Conservation (phyloP, 306 rosid genomes). For the Cicer chorassanicum region DNA sequence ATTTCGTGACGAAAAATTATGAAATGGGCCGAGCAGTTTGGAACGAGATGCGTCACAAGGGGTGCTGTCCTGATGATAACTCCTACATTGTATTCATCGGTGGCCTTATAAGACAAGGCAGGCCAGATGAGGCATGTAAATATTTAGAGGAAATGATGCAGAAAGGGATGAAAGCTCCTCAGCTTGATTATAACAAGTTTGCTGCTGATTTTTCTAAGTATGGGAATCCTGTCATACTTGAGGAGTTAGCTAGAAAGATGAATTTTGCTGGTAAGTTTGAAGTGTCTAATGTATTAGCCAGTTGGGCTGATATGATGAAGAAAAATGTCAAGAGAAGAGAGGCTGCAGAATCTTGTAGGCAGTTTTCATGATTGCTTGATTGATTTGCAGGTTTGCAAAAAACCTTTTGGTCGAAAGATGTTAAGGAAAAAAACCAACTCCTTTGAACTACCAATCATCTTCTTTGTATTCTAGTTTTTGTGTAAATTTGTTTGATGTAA, state of each 20-base stretch:
- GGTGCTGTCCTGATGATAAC: conserved; percentile 86
- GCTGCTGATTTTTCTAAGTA: conserved; percentile 78
- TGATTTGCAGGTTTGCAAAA: conserved; percentile 9
- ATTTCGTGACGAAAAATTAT: conserved; percentile 65
- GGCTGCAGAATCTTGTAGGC: conserved; percentile 34
- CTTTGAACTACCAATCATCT: not conserved
- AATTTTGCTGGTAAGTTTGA: conserved; percentile 78
- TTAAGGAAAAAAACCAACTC: conserved; percentile 2
- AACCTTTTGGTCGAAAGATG: conserved; percentile 10
- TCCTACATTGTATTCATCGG: conserved; percentile 77
- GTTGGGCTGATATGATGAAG: conserved; percentile 84
- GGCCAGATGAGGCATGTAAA: conserved; percentile 69
- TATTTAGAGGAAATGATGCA: conserved; percentile 85
- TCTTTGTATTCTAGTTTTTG: conserved; percentile 19
- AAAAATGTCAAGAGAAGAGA: conserved; percentile 61
- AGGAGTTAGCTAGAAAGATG: conserved; percentile 79
- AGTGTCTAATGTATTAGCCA: conserved; percentile 68
- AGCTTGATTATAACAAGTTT: conserved; percentile 83
- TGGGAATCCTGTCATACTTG: conserved; percentile 76
- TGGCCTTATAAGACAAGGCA: conserved; percentile 80
- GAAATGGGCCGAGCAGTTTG: conserved; percentile 70
- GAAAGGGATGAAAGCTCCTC: conserved; percentile 92
- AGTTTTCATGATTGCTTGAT: conserved; percentile 42
- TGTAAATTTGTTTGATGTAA: conserved; percentile 6
- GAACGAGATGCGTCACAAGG: conserved; percentile 75